phyloP scores from a whole-genome alignment of 73 alveolate species.

The Diophrys sp. region DNA sequence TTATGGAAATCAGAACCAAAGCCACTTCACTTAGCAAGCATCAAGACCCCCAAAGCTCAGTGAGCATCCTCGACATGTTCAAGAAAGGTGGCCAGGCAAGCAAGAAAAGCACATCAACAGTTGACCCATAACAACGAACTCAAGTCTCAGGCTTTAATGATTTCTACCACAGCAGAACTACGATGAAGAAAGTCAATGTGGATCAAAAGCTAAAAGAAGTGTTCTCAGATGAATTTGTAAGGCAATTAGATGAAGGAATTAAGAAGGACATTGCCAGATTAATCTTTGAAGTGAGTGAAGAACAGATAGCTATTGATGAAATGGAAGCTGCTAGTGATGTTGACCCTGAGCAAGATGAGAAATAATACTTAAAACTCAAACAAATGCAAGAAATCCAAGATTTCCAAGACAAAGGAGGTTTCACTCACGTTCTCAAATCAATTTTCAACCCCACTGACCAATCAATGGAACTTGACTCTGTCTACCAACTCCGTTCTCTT shows the following conservation, averaged over 20 bases:
- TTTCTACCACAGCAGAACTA: not conserved
- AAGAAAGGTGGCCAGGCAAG: not conserved
- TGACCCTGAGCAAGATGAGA: conserved; percentile 34
- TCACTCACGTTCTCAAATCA: conserved; percentile 25
- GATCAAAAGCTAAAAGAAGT: conserved; percentile 19
- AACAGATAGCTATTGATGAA: not conserved
- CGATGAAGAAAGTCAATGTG: not conserved
- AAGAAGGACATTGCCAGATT: not conserved
- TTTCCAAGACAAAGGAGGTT: conserved; percentile 50
- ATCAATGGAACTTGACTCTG: conserved; percentile 41
- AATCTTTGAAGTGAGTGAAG: conserved; percentile 2
- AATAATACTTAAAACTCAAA: conserved; percentile 12
- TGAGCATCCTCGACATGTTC: not conserved
- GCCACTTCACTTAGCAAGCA: no score
- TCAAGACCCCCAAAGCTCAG: not conserved
- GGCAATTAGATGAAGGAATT: not conserved
- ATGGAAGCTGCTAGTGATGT: not conserved
- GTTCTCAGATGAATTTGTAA: conserved; percentile 24
- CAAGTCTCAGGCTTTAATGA: not conserved
- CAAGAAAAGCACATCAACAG: not conserved
- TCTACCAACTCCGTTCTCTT: conserved; percentile 22
- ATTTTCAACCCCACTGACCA: conserved; percentile 39
- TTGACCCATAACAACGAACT: not conserved
- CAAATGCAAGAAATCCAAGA: conserved; percentile 28
- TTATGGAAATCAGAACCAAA: not conserved